phyloP scores from a whole-genome alignment of 1,284 basidiomycete species.

The Entoloma clypeatum region DNA sequence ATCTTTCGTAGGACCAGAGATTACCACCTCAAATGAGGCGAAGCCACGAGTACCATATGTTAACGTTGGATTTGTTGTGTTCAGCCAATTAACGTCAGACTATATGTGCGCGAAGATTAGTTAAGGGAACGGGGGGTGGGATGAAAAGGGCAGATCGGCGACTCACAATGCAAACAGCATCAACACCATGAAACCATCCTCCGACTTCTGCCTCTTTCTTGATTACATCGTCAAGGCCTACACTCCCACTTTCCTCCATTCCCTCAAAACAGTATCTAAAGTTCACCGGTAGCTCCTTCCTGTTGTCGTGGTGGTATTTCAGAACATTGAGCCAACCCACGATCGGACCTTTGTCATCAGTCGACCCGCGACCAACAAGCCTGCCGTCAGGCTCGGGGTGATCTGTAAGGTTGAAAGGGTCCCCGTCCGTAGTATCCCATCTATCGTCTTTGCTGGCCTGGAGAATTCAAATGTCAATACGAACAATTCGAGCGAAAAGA shows the following conservation, averaged over 20 bases:
- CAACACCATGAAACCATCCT: slow-evolving; percentile 1
- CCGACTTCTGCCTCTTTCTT: too few species aligned
- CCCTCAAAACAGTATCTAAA: slow-evolving; percentile 5
- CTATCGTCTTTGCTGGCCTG: too few species aligned
- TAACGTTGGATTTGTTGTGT: slow-evolving; percentile 19
- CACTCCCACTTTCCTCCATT: slow-evolving; percentile 2
- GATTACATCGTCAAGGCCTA: slow-evolving; percentile 1
- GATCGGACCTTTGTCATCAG: slow-evolving; percentile 78
- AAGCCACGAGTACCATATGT: slow-evolving; percentile 70
- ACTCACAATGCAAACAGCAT: slow-evolving; percentile 4
- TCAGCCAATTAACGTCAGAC: slow-evolving; percentile 3
- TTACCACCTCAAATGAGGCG: slow-evolving; percentile 69
- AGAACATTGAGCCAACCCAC: slow-evolving; percentile 83
- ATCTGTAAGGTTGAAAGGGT: slow-evolving; percentile 3
- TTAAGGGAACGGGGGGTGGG: too few species aligned
- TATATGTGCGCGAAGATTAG: neutral
- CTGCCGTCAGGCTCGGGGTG: neutral
- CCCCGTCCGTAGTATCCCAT: too few species aligned
- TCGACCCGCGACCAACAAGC: slow-evolving; percentile 72
- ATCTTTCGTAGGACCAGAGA: slow-evolving; percentile 73
- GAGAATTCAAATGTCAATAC: too few species aligned
- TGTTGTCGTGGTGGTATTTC: slow-evolving; percentile 66
- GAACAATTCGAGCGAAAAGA: too few species aligned
- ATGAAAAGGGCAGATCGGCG: too few species aligned
- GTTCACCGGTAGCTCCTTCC: neutral